Evolutionary conservation across 23 red algal genomes (phyloP).

Genomic region (Chondrus crispus): DNA sequence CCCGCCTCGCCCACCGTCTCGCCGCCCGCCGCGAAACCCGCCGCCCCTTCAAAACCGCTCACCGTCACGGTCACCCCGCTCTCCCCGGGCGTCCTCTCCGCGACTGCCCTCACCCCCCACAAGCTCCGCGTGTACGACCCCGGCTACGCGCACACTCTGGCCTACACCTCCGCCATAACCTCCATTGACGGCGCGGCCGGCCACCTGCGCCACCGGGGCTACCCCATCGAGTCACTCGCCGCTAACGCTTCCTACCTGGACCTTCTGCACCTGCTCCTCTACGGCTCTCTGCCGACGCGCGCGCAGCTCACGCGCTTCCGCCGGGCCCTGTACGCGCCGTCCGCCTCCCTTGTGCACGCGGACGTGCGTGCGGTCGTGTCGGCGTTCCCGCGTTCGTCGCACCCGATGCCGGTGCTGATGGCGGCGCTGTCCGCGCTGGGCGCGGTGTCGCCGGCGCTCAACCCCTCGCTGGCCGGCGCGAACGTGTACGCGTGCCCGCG

Average conservation of each 20-base stretch:
- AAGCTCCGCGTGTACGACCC: conserved; percentile 66
- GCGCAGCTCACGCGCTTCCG: conserved; percentile 20
- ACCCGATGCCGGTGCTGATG: conserved; percentile 91
- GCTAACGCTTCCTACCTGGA: conserved; percentile 60
- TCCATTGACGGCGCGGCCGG: conserved; percentile 71
- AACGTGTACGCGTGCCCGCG: conserved; percentile 36
- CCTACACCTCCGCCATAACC: conserved; percentile 69
- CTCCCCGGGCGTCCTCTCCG: not conserved
- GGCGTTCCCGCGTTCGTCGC: conserved; percentile 55
- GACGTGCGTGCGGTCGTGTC: conserved; percentile 25
- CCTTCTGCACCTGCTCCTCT: conserved; percentile 68
- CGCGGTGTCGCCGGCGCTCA: conserved; percentile 41
- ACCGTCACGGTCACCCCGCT: not conserved
- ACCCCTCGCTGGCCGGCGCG: conserved; percentile 58
- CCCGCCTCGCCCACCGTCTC: not conserved
- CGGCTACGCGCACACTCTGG: conserved; percentile 88
- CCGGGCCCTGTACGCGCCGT: conserved; percentile 14
- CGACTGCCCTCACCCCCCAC: not conserved
- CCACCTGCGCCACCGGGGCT: conserved; percentile 83
- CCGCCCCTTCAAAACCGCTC: not conserved
- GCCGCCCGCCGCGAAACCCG: not conserved
- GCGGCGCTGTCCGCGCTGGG: conserved; percentile 74
- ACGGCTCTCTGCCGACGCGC: conserved; percentile 55
- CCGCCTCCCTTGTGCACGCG: not conserved
- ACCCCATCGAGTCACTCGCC: conserved; percentile 85